Percentiles rank a stretch among this genome's conserved stretches.
Evolutionary conservation across 148 eudicot species (phyloP).

Genomic region (Amaranthus palmeri): DNA sequence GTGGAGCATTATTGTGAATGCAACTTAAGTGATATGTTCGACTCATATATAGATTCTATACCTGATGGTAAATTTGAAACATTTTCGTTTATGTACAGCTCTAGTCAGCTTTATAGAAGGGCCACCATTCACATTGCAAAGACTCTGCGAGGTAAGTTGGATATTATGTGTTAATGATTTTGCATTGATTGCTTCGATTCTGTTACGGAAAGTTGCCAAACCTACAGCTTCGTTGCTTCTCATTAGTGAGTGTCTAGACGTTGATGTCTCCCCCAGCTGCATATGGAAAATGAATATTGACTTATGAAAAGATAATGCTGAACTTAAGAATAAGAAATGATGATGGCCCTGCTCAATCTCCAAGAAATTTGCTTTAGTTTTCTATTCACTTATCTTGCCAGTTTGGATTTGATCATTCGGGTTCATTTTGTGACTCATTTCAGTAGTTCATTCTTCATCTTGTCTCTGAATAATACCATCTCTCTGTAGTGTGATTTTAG

Average conservation of each 20-base stretch:
- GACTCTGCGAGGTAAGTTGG: constrained; percentile 73
- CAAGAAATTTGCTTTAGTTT: no score
- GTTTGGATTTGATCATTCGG: no score
- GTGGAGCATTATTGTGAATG: constrained; percentile 2
- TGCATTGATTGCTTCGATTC: not conserved
- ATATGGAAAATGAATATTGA: no score
- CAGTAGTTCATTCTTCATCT: no score
- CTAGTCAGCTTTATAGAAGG: constrained; percentile 69
- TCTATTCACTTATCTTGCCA: no score
- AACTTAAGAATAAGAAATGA: no score
- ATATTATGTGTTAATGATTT: not conserved
- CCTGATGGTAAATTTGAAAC: constrained; percentile 3
- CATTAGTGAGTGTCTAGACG: not conserved
- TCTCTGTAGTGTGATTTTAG: no score
- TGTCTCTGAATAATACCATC: no score
- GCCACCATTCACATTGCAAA: constrained; percentile 90
- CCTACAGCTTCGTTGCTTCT: not conserved
- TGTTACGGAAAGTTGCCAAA: not conserved
- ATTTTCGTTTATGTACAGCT: constrained; percentile 40
- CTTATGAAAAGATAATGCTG: no score
- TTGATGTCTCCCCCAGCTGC: not conserved
- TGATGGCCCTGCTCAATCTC: no score
- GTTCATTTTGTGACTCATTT: no score
- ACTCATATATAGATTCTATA: not conserved
- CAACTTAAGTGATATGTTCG: not conserved